Evolutionary conservation across 345 rosid genomes (phyloP).

Genomic region (Clarkia xantiana): DNA sequence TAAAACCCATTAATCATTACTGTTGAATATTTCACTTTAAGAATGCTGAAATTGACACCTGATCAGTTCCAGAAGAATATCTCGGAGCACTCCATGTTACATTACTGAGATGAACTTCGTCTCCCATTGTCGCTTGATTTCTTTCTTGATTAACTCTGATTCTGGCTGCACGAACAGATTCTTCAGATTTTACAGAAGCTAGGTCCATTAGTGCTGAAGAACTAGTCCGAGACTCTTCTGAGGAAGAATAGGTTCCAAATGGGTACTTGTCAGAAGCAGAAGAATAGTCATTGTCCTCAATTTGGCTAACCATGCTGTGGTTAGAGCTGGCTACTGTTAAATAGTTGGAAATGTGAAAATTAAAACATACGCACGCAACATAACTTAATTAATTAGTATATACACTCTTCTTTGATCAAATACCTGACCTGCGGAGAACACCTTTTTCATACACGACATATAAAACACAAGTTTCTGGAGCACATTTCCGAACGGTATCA

Average conservation of each 20-base stretch:
- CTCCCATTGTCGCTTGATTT: conserved; percentile 1
- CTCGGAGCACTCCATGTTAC: conserved; percentile 3
- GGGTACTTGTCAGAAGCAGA: conserved; percentile 13
- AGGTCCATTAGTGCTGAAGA: conserved; percentile 15
- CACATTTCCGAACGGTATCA: conserved; percentile 26
- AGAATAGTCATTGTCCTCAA: conserved; percentile 14
- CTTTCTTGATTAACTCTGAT: conserved; percentile 8
- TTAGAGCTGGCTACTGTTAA: conserved; percentile 13
- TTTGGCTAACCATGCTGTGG: conserved; percentile 3
- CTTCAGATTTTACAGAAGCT: conserved; percentile 12
- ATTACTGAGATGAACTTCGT: conserved; percentile 2
- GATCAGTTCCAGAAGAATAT: conserved; percentile 16
- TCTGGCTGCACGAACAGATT: conserved; percentile 2
- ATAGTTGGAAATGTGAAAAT: conserved; percentile 2
- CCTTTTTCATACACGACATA: conserved; percentile 34
- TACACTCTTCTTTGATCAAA: conserved; percentile 21
- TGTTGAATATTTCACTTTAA: neutral
- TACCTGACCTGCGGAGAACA: conserved; percentile 35
- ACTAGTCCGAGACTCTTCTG: conserved; percentile 13
- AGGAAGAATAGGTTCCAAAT: conserved; percentile 14
- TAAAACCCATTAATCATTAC: neutral
- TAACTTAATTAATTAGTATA: neutral
- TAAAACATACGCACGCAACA: no score
- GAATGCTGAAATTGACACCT: conserved; percentile 16
- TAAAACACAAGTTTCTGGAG: conserved; percentile 37